phyloP scores from a whole-genome alignment of 345 rosid genomes.

The Boechera stricta region DNA sequence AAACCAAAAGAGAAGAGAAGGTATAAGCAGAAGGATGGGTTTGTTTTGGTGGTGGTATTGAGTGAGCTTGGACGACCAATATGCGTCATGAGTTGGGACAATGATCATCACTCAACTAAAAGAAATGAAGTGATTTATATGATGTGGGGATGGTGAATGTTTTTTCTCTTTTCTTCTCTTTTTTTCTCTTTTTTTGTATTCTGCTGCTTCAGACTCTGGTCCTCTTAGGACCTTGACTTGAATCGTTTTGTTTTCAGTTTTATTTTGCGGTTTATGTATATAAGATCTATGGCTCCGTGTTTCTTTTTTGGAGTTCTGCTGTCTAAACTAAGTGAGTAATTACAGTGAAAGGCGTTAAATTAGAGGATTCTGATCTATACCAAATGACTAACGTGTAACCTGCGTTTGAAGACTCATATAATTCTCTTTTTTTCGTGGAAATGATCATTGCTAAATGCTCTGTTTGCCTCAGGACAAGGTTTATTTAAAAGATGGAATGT shows the following conservation, averaged over 20 bases:
- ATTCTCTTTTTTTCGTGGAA: background rate
- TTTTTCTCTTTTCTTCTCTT: background rate
- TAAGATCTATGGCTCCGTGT: conserved; percentile 3
- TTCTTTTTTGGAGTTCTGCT: background rate
- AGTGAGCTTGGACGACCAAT: conserved; percentile 19
- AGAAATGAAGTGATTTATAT: conserved; percentile 26
- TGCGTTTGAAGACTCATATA: too few species aligned
- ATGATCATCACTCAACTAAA: conserved; percentile 29
- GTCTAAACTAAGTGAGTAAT: background rate
- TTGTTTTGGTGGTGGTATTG: conserved; percentile 15
- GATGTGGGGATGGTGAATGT: background rate
- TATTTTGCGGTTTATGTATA: conserved; percentile 27
- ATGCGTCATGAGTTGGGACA: conserved; percentile 13
- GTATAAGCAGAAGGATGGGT: conserved; percentile 26
- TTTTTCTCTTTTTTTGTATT: background rate
- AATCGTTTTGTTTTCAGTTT: conserved; percentile 9
- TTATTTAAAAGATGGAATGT: background rate
- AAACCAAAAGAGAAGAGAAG: background rate
- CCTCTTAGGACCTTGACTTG: conserved; percentile 17
- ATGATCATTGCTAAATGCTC: too few species aligned
- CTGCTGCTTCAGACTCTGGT: conserved; percentile 30
- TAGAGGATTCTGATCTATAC: background rate
- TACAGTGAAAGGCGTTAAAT: background rate
- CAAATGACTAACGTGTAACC: background rate
- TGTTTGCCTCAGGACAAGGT: background rate